These are phyloP conservation scores for Acorus gramineus DNA, from an alignment of 106 monocot species.

Conservation along the genomic window DNA sequence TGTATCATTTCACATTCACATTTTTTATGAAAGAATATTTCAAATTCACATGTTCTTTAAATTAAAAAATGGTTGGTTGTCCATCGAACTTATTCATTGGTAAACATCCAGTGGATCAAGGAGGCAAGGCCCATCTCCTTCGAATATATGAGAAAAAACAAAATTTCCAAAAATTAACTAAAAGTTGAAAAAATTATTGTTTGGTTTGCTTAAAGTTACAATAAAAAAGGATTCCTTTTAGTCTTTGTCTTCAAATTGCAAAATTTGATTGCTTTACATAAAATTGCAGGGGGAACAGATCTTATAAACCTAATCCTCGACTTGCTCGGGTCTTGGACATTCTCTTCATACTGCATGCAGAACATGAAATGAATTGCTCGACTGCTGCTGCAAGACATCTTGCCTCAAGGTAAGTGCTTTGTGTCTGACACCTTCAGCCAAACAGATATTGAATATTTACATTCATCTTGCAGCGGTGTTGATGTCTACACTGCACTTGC, in stretches of 20 bases:
- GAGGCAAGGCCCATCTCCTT: too few relatives aligned
- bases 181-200: too few relatives aligned
- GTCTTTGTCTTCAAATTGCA: not conserved
- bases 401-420: conserved; percentile 62
- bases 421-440: not conserved
- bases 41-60: too few relatives aligned
- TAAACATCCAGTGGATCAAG: too few relatives aligned
- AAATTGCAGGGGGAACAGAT: conserved; percentile 52
- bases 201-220: too few relatives aligned
- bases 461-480: conserved; percentile 48
- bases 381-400: conserved; percentile 94
- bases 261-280: not conserved
- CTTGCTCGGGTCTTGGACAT: conserved; percentile 75
- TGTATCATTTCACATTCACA: too few relatives aligned
- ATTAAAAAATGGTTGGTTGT: too few relatives aligned
- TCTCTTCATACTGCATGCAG: conserved; percentile 91
- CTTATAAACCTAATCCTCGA: conserved; percentile 75
- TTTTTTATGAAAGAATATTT: too few relatives aligned
- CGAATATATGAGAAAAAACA: too few relatives aligned
- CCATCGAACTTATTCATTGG: too few relatives aligned
- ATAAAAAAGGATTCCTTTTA: too few relatives aligned
- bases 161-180: too few relatives aligned
- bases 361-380: conserved; percentile 98
- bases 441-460: not conserved
- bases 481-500: conserved; percentile 96